Conservation (phyloP, 305 asterid genomes). For the Solanum aculeatissimum region DNA sequence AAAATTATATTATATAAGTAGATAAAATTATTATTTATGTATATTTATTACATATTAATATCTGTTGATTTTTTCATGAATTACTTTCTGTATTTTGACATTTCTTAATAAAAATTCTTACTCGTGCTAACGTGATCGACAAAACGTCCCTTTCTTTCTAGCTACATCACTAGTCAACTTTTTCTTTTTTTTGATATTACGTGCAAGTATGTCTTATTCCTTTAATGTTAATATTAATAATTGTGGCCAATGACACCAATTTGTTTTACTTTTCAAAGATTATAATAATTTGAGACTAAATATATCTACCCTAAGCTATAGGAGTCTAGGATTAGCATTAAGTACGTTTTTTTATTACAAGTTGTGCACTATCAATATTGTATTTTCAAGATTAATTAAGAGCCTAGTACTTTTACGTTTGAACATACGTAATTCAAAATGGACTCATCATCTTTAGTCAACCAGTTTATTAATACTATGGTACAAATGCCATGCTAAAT, state of each 20-base stretch:
- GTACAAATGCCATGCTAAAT: neutral
- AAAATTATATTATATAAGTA: too few relatives aligned
- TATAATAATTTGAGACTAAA: neutral
- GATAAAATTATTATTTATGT: too few relatives aligned
- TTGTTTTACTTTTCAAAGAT: neutral
- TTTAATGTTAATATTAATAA: neutral
- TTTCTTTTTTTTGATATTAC: neutral
- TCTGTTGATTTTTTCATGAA: too few relatives aligned
- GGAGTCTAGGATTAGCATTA: neutral
- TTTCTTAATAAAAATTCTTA: too few relatives aligned
- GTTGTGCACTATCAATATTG: neutral
- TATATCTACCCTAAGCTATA: neutral
- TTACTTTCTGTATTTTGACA: too few relatives aligned
- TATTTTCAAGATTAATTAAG: neutral
- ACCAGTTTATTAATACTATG: neutral
- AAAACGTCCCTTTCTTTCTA: neutral
- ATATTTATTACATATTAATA: too few relatives aligned
- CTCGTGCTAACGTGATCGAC: neutral
- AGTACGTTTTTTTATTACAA: neutral
- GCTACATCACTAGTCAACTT: neutral
- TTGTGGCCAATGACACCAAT: neutral
- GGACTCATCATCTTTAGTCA: neutral
- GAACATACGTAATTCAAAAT: neutral
- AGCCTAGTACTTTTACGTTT: neutral
- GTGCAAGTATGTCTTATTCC: neutral